phyloP scores from a whole-genome alignment of 2,329 filamentous ascomycete species.

The Thermoascus crustaceus region DNA sequence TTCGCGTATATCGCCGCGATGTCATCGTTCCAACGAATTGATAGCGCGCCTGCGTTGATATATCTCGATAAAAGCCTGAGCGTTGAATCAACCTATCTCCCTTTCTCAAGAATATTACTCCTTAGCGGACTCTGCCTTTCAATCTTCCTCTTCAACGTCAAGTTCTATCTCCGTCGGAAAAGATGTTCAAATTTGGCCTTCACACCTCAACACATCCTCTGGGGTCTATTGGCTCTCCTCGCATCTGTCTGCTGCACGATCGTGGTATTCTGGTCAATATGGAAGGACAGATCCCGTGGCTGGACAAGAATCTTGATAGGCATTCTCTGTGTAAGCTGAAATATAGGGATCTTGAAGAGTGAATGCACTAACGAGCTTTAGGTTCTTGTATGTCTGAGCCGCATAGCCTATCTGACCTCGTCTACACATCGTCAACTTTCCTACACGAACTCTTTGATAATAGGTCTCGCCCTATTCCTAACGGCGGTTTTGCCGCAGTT shows the following conservation, averaged over 20 bases:
- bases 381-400: constrained; percentile 3
- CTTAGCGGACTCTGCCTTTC: neutral
- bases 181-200: neutral
- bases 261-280: neutral
- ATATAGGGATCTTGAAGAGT: too few relatives aligned
- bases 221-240: neutral
- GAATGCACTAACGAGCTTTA: neutral
- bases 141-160: neutral
- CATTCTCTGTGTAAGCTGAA: neutral
- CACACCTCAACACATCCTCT: neutral
- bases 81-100: neutral
- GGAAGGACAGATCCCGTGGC: neutral
- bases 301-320: constrained; percentile 1
- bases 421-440: neutral
- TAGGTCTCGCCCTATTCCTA: constrained; percentile 5
- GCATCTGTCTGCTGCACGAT: neutral
- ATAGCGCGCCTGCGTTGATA: neutral
- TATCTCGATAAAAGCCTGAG: neutral
- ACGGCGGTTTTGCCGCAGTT: constrained; percentile 5
- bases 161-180: neutral
- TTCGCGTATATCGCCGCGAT: too few relatives aligned
- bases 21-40: neutral
- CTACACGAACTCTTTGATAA: neutral
- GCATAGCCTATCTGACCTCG: constrained; percentile 1
- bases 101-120: neutral